A percentile compares a stretch with the other conserved stretches of the same genome.
phyloP scores from a whole-genome alignment of 257 asterid species.

The Salvia rosmarinus region DNA sequence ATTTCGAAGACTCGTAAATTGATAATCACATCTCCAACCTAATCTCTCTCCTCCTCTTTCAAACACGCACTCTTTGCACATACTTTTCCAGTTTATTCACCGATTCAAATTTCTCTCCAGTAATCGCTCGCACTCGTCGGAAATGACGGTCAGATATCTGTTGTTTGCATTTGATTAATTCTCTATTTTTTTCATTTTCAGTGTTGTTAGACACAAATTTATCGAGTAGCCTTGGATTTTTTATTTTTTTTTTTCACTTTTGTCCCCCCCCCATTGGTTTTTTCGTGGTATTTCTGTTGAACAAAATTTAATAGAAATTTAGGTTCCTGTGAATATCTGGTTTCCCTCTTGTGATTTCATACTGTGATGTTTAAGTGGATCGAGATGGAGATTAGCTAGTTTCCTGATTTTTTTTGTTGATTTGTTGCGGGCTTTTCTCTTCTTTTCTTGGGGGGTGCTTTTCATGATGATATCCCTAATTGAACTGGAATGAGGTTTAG shows the following conservation, averaged over 20 bases:
- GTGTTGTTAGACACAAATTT: not conserved
- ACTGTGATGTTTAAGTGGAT: constrained; percentile 25
- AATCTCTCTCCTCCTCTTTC: not conserved
- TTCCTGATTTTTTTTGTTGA: constrained; percentile 16
- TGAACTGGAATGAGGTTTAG: constrained; percentile 7
- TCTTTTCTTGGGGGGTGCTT: not conserved
- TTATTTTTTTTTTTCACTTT: too few species aligned
- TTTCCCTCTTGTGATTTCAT: constrained; percentile 20
- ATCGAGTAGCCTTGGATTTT: not conserved
- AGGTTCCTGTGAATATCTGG: constrained; percentile 8
- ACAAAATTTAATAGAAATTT: constrained; percentile 3
- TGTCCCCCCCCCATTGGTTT: not conserved
- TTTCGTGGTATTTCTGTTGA: constrained; percentile 1
- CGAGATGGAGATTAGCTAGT: not conserved
- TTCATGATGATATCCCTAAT: not conserved
- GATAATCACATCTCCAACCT: not conserved
- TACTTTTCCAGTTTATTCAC: constrained; percentile 25
- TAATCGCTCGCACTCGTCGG: constrained; percentile 26
- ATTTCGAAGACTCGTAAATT: constrained; percentile 7
- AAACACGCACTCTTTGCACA: not conserved
- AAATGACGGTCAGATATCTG: constrained; percentile 47
- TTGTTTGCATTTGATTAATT: constrained; percentile 25
- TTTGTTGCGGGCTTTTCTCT: constrained; percentile 9
- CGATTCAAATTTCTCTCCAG: constrained; percentile 31
- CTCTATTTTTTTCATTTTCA: not conserved